Conservation (phyloP, 805 yeast species). For the Saturnispora zaruensis region DNA sequence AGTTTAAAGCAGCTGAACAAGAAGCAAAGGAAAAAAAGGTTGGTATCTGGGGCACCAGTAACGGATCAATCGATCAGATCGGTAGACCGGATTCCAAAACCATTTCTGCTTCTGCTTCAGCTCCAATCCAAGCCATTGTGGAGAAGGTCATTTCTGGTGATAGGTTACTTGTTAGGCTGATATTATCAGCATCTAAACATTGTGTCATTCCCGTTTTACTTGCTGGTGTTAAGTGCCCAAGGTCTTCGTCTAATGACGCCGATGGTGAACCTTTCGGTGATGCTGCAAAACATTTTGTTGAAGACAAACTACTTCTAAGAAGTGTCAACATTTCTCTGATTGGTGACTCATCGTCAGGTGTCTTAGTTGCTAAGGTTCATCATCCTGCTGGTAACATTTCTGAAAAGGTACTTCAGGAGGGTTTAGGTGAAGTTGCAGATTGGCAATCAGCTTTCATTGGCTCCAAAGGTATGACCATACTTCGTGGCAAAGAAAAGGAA, state of each 20-base stretch:
- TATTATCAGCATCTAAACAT: slow-evolving; percentile 40
- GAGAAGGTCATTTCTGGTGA: slow-evolving; percentile 78
- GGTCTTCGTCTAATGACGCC: slow-evolving; percentile 43
- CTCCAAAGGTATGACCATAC: slow-evolving; percentile 46
- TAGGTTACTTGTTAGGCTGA: slow-evolving; percentile 50
- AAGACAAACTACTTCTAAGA: slow-evolving; percentile 52
- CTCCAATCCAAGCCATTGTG: slow-evolving; percentile 51
- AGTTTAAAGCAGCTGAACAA: slow-evolving; percentile 35
- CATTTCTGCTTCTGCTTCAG: slow-evolving; percentile 29
- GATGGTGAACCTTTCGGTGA: slow-evolving; percentile 55
- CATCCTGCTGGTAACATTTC: slow-evolving; percentile 78
- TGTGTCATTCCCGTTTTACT: slow-evolving; percentile 50
- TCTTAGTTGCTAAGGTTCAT: slow-evolving; percentile 46
- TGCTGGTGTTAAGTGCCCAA: slow-evolving; percentile 69
- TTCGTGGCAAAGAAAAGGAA: slow-evolving; percentile 56
- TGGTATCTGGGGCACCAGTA: slow-evolving; percentile 47
- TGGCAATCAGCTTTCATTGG: slow-evolving; percentile 74
- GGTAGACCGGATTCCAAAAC: slow-evolving; percentile 27
- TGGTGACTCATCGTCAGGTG: slow-evolving; percentile 56
- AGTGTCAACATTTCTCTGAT: slow-evolving; percentile 47
- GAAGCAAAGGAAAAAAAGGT: slow-evolving; percentile 41
- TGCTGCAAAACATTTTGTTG: slow-evolving; percentile 57
- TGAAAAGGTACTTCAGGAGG: slow-evolving; percentile 55
- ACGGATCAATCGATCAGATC: slow-evolving; percentile 20
- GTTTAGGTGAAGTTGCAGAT: slow-evolving; percentile 68